Evolutionary conservation across 371 early-diverging fungal genomes (phyloP).

Genomic region (Mucor indicus): DNA sequence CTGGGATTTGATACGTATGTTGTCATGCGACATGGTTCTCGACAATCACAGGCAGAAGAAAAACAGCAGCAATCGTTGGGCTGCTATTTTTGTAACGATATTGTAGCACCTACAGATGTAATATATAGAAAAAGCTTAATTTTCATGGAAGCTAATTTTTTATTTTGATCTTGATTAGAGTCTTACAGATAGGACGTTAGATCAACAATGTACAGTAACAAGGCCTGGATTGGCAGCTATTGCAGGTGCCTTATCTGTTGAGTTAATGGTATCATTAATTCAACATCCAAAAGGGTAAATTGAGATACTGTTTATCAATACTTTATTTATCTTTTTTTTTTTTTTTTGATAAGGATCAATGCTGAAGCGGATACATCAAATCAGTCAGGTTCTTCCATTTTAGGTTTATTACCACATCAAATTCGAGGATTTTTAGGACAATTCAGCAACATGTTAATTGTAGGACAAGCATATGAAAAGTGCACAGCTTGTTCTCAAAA

Average conservation of each 20-base stretch:
- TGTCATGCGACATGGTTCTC: conserved; percentile 94
- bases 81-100: conserved; percentile 96
- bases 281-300: conserved; percentile 81
- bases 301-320: not conserved
- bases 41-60: not conserved
- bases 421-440: conserved; percentile 88
- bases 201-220: conserved; percentile 97
- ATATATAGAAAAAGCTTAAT: too few species aligned
- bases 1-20: conserved; percentile 94
- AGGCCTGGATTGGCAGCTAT: conserved; percentile 91
- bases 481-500: conserved; percentile 90
- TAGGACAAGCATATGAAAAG: conserved; percentile 81
- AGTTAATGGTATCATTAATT: conserved; percentile 82
- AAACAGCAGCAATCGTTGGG: conserved; percentile 50
- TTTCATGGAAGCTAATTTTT: not conserved
- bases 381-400: conserved; percentile 22
- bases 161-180: conserved; percentile 52
- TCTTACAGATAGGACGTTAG: conserved; percentile 88
- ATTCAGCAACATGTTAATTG: conserved; percentile 79
- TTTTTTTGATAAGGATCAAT: conserved; percentile 20
- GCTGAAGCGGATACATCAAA: conserved; percentile 33
- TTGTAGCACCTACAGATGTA: conserved; percentile 91
- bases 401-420: conserved; percentile 89
- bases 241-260: conserved; percentile 84
- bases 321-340: conserved; percentile 5